Evolutionary conservation across 2,329 filamentous ascomycete genomes (phyloP).

Genomic region (Westerdykella ornata): DNA sequence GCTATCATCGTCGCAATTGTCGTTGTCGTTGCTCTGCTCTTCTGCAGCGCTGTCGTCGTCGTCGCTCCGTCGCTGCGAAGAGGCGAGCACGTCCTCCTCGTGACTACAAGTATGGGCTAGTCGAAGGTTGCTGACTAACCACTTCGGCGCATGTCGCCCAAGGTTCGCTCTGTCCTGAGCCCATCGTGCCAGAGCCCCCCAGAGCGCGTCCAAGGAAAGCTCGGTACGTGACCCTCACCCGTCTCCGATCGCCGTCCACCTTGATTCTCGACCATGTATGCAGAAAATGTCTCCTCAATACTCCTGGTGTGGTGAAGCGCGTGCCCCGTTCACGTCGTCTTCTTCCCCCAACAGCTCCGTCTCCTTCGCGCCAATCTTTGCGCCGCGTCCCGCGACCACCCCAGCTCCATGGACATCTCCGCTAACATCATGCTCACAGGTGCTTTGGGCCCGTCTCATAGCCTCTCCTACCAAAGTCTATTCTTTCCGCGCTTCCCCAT

Average conservation of each 20-base stretch:
- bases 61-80: not conserved
- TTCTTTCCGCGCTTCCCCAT: not conserved
- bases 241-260: too few species aligned
- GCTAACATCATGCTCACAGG: not conserved
- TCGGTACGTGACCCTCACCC: too few species aligned
- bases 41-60: not conserved
- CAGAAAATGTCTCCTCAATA: not conserved
- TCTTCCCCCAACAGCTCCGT: not conserved
- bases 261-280: too few species aligned
- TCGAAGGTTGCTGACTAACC: conserved; percentile 2
- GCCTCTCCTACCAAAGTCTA: not conserved
- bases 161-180: conserved; percentile 10
- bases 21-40: not conserved
- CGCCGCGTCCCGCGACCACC: not conserved
- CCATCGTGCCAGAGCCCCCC: conserved; percentile 20
- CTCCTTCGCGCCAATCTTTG: not conserved
- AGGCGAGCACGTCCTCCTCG: not conserved
- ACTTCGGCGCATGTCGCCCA: not conserved
- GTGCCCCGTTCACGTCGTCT: not conserved
- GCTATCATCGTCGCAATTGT: not conserved
- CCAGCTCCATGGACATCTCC: not conserved
- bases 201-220: conserved; percentile 28
- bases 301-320: not conserved
- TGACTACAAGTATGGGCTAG: not conserved
- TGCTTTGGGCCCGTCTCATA: not conserved